Evolutionary conservation across 2,329 filamentous ascomycete species (phyloP), one percentile per base, ranked within the genome.

Genomic region (Sarocladium oryzae): DNA sequence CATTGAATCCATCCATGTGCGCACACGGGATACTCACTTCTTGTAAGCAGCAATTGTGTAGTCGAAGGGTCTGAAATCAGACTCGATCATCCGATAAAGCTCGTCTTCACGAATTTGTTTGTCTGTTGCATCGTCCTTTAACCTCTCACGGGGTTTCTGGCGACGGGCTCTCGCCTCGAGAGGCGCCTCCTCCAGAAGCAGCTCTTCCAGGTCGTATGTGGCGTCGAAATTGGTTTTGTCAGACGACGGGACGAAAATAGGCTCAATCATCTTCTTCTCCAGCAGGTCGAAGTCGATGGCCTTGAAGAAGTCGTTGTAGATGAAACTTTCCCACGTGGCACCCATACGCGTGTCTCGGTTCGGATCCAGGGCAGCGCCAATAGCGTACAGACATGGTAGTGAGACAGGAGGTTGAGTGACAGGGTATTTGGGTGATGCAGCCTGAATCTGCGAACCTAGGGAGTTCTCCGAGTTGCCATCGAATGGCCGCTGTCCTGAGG

Each of bases 151-250:
- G 2, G 93, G 93, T 68, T 97, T 96, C 67, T 97, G 93, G 63
- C 92, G 84, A 58, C 93, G 81, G 49, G 93, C 90, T 61, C 93
- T 79, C 51, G 93, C 93, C 68, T 99, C 93, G 4, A 99, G 72
- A 1, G 93, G 93, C 11, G 93, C 93, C 66, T 99, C 93, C 68
- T 99, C 93, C 40, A 99, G 70, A 2, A 99, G 71, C 18, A 99
- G 69, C 66, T 99, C 93, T 65, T 99, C 93, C 49, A 99, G 72
- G 67, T 99, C 93, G 64, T 99, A 97, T 1, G 93, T 99, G 4
- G 93, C 93, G 68, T 99, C 93, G 58, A 99, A 99, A 66, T 99
- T 99, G 3, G 93, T 97, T 78, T 99, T 99, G 46, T 97, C 93
- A 52, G 89, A 91, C 0, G 92, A 96, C 0, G 93, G 93, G 18